phyloP scores from a whole-genome alignment of 2,329 filamentous ascomycete genomes.

The Hypoxylon sp. region DNA sequence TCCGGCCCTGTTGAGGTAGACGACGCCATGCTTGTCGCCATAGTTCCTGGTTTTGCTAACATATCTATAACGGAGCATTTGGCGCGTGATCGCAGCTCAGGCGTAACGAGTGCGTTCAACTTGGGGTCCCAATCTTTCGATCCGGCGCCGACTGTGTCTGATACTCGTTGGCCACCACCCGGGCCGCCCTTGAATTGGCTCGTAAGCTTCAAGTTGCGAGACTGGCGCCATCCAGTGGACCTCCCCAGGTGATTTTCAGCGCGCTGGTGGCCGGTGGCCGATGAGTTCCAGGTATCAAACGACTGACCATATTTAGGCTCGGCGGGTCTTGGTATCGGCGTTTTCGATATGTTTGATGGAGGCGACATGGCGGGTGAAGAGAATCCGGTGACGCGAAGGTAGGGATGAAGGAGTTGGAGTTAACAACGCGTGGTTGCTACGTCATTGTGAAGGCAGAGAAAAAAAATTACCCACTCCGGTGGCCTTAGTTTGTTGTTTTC shows the following conservation, averaged over 20 bases:
- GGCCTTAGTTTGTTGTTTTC: constrained; percentile 13
- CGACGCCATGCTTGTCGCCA: constrained; percentile 53
- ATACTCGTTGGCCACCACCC: constrained; percentile 72
- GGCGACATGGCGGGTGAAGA: constrained; percentile 43
- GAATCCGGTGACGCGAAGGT: constrained; percentile 19
- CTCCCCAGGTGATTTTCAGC: constrained; percentile 74
- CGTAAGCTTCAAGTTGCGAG: constrained; percentile 76
- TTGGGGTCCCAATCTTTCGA: constrained; percentile 68
- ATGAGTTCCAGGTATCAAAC: constrained; percentile 81
- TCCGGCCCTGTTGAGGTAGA: constrained; percentile 27
- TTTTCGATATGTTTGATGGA: constrained; percentile 45
- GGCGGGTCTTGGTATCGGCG: constrained; percentile 54
- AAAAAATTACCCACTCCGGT: constrained; percentile 24
- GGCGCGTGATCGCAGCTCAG: constrained; percentile 58
- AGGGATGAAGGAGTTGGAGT: constrained; percentile 18
- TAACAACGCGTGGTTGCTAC: constrained; percentile 36
- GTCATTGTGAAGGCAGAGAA: constrained; percentile 32
- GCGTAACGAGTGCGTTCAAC: constrained; percentile 61
- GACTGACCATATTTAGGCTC: constrained; percentile 60
- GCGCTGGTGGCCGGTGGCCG: constrained; percentile 83
- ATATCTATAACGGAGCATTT: constrained; percentile 67
- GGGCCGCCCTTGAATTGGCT: constrained; percentile 74
- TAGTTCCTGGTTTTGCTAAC: constrained; percentile 63
- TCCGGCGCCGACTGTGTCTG: constrained; percentile 76
- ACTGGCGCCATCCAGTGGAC: constrained; percentile 78